Conservation (phyloP, 345 rosid genomes). For the Citrus mangshanensis region DNA sequence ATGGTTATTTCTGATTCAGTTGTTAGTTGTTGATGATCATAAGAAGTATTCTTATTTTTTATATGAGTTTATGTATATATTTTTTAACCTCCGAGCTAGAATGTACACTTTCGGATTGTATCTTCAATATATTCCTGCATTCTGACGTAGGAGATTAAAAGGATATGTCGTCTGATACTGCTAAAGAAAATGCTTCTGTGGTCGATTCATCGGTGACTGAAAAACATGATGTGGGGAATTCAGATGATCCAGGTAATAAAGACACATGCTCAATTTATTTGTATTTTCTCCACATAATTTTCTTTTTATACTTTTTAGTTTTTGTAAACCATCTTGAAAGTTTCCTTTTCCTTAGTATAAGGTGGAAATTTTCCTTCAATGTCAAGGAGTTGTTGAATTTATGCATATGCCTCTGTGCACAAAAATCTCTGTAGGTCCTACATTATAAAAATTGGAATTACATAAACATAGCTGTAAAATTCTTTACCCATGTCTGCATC, state of each 20-base stretch:
- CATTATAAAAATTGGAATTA: background rate
- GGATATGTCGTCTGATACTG: constrained; percentile 83
- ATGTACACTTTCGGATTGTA: background rate
- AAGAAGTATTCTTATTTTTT: background rate
- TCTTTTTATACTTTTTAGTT: background rate
- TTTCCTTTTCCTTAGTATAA: background rate
- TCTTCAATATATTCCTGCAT: constrained; percentile 6
- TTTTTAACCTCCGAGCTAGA: background rate
- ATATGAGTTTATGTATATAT: no score
- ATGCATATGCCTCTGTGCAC: background rate
- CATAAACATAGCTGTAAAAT: background rate
- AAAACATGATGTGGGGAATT: constrained; percentile 63
- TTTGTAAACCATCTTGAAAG: no score
- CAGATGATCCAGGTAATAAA: constrained; percentile 69
- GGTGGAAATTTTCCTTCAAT: background rate
- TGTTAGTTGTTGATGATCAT: background rate
- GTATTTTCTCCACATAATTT: background rate
- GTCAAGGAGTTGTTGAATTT: background rate
- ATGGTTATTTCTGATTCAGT: background rate
- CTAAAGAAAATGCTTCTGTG: constrained; percentile 81
- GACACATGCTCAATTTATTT: background rate
- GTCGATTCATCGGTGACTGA: constrained; percentile 87
- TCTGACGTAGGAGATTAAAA: constrained; percentile 24
- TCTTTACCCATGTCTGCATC: background rate
- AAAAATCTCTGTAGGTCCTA: background rate